Evolutionary conservation across 192 early-diverging fungal genomes (phyloP).

Genomic region (Linnemannia zychae): DNA sequence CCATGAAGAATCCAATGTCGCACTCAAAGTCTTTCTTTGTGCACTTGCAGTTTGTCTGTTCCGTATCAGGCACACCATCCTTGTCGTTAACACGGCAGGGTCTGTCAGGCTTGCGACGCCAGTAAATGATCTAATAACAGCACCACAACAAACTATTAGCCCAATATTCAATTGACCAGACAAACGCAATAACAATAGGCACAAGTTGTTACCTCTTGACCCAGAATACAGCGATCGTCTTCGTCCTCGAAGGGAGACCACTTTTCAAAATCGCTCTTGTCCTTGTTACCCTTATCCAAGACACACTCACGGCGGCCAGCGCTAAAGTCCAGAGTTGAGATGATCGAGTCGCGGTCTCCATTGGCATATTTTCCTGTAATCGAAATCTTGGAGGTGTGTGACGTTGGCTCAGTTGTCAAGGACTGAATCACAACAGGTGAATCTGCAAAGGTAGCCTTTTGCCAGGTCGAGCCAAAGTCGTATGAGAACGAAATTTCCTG

Average conservation of each 20-base stretch:
- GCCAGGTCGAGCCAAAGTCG: constrained; percentile 87
- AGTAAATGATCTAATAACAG: constrained; percentile 70
- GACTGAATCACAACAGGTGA: constrained; percentile 70
- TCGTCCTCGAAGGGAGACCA: constrained; percentile 84
- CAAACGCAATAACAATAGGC: neutral
- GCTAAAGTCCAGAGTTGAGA: constrained; percentile 55
- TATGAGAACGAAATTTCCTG: constrained; percentile 78
- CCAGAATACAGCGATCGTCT: constrained; percentile 74
- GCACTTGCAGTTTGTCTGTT: constrained; percentile 78
- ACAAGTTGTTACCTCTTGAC: constrained; percentile 57
- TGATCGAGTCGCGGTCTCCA: constrained; percentile 24
- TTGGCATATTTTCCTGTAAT: constrained; percentile 69
- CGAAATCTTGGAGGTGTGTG: constrained; percentile 80
- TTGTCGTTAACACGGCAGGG: constrained; percentile 78
- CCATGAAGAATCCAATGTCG: constrained; percentile 84
- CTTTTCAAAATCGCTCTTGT: constrained; percentile 88
- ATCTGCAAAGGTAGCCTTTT: constrained; percentile 68
- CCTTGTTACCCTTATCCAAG: constrained; percentile 61
- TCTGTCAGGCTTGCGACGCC: constrained; percentile 79
- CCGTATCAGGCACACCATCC: constrained; percentile 67
- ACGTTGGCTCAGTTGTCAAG: constrained; percentile 74
- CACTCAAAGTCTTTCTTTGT: constrained; percentile 89
- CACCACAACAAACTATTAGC: neutral
- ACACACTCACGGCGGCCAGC: constrained; percentile 58
- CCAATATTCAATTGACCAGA: constrained; percentile 10